Conservation (phyloP, 1,284 basidiomycete species). For the Leccinum cinnamomeum region DNA sequence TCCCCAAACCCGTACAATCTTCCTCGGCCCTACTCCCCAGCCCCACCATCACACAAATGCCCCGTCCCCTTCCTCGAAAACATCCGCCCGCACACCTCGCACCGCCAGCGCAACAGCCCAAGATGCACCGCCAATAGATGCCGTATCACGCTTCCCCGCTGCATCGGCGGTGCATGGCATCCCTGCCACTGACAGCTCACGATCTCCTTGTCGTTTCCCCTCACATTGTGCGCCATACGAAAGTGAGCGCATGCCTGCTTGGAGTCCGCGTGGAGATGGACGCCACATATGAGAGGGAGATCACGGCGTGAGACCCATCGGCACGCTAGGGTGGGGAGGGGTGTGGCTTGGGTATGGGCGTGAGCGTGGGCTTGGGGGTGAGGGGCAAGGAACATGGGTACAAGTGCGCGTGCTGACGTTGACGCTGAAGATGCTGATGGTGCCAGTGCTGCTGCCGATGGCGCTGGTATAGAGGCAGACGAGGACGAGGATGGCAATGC, state of each 20-base stretch:
- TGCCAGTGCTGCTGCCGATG: neutral
- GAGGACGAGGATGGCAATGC: neutral
- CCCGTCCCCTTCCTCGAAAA: conserved; percentile 23
- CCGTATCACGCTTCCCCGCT: conserved; percentile 23
- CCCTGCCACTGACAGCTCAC: conserved; percentile 13
- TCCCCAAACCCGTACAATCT: neutral
- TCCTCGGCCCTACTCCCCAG: neutral
- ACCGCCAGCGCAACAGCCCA: conserved; percentile 18
- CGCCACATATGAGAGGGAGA: conserved; percentile 13
- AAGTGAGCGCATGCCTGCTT: conserved; percentile 17
- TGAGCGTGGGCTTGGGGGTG: neutral
- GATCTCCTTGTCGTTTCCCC: conserved; percentile 22
- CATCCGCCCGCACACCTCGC: conserved; percentile 11
- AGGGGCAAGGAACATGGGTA: neutral
- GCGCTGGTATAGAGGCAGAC: neutral
- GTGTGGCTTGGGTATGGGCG: neutral
- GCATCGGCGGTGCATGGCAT: conserved; percentile 20
- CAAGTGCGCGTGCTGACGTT: neutral
- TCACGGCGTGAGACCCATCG: conserved; percentile 9
- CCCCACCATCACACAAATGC: conserved; percentile 9
- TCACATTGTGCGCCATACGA: conserved; percentile 15
- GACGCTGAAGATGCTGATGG: neutral
- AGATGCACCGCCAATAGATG: conserved; percentile 23
- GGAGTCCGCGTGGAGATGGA: conserved; percentile 3
- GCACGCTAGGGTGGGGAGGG: conserved; percentile 5